Evolutionary conservation across 176 grass and related monocot species (phyloP).

Genomic region (Eleusine indica): DNA sequence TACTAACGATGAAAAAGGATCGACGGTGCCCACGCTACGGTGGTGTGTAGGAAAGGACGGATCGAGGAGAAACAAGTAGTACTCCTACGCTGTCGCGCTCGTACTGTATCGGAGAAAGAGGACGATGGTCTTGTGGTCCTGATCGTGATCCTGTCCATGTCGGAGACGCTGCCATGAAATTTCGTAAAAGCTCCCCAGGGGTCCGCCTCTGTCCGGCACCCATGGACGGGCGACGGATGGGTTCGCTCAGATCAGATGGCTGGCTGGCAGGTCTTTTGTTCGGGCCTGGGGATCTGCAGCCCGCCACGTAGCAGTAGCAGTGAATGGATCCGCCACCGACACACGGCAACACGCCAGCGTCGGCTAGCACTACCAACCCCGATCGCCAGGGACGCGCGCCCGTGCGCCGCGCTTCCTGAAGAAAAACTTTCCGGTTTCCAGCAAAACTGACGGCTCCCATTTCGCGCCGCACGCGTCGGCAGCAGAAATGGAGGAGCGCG

Average conservation of each 20-base stretch:
- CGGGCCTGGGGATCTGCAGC: not conserved
- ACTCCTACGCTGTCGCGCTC: not conserved
- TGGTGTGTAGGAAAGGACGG: not conserved
- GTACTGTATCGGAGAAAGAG: not conserved
- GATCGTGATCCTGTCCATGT: not conserved
- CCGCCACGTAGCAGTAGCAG: conserved; percentile 2
- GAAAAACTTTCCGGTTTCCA: not conserved
- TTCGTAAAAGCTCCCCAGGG: conserved; percentile 2
- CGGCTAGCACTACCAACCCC: not conserved
- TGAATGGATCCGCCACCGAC: conserved; percentile 37
- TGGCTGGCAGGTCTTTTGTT: not conserved
- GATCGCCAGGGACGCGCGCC: not conserved
- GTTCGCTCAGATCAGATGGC: no score
- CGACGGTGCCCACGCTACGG: not conserved
- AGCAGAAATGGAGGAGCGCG: conserved; percentile 11
- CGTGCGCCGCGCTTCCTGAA: not conserved
- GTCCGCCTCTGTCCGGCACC: not conserved
- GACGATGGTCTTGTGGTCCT: conserved; percentile 3
- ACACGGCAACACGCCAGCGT: not conserved
- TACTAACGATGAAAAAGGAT: no score
- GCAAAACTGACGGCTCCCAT: no score
- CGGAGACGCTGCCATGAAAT: conserved; percentile 23
- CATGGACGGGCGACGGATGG: not conserved
- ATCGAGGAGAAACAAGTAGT: not conserved
- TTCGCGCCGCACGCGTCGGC: not conserved